Conservation (phyloP, 2,329 filamentous ascomycete species). For the Neoarthrinium moseri region DNA sequence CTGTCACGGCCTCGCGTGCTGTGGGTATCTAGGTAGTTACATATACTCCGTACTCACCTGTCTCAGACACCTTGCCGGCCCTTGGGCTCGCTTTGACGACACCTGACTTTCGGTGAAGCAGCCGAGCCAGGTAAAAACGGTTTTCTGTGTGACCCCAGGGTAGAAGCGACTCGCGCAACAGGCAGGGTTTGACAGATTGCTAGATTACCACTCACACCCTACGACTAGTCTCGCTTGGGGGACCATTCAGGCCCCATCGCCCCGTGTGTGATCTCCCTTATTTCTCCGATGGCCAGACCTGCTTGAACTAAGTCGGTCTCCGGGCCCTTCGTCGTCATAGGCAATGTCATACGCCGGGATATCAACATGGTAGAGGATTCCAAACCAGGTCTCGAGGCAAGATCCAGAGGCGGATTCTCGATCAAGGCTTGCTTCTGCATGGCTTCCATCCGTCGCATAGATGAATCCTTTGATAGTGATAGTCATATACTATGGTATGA, state of each 20-base stretch:
- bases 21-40: too few relatives aligned
- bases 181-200: neutral
- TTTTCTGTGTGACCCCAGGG: neutral
- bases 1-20: neutral
- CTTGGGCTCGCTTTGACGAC: too few relatives aligned
- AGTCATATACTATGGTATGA: too few relatives aligned
- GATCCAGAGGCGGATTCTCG: neutral
- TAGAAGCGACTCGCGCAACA: neutral
- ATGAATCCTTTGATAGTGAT: too few relatives aligned
- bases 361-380: neutral
- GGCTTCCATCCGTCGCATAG: too few relatives aligned
- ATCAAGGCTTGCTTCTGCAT: too few relatives aligned
- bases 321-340: constrained; percentile 7
- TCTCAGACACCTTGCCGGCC: too few relatives aligned
- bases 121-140: neutral
- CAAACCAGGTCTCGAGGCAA: neutral
- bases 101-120: too few relatives aligned
- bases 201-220: neutral
- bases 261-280: neutral
- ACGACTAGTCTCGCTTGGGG: neutral
- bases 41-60: too few relatives aligned
- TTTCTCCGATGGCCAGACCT: neutral
- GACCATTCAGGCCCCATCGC: too few relatives aligned
- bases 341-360: too few relatives aligned
- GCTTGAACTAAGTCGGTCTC: too few relatives aligned